Evolutionary conservation across 1,284 basidiomycete genomes (phyloP).

Genomic region (Marasmius fiardii): DNA sequence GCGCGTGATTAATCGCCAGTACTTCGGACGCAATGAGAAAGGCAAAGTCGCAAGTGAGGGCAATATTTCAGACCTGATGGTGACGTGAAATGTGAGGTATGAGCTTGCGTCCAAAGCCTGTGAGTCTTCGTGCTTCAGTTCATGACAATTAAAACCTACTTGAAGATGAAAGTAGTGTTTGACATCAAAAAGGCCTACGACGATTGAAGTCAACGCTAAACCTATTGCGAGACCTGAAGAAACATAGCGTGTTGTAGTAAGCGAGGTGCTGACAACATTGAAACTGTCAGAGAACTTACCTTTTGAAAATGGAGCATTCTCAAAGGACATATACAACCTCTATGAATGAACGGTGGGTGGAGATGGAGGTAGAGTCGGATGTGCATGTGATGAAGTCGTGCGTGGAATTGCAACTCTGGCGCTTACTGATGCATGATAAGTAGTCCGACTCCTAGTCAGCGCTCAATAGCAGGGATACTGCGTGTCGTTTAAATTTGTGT

Average conservation of each 20-base stretch:
- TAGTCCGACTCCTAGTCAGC: too few species aligned
- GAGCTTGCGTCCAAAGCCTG: constrained; percentile 35
- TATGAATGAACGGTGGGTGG: not conserved
- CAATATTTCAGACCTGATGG: constrained; percentile 50
- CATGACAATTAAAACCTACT: constrained; percentile 30
- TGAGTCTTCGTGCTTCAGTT: constrained; percentile 3
- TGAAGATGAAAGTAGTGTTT: constrained; percentile 88
- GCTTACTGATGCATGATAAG: too few species aligned
- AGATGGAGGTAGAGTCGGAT: not conserved
- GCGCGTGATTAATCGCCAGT: constrained; percentile 79
- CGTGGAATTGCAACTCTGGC: not conserved
- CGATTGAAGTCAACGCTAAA: constrained; percentile 65
- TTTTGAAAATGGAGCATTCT: constrained; percentile 77
- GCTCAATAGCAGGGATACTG: too few species aligned
- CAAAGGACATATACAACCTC: constrained; percentile 60
- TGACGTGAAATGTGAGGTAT: constrained; percentile 68
- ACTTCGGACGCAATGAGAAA: constrained; percentile 42
- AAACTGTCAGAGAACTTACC: constrained; percentile 35
- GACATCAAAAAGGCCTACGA: constrained; percentile 75
- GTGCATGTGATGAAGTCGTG: too few species aligned
- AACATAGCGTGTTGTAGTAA: not conserved
- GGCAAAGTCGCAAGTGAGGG: constrained; percentile 22
- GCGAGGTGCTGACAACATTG: not conserved
- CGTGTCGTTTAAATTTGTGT: too few species aligned
- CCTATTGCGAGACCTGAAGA: constrained; percentile 73